phyloP scores from a whole-genome alignment of 2,329 filamentous ascomycete genomes.

The Rutstroemia sydowiana region DNA sequence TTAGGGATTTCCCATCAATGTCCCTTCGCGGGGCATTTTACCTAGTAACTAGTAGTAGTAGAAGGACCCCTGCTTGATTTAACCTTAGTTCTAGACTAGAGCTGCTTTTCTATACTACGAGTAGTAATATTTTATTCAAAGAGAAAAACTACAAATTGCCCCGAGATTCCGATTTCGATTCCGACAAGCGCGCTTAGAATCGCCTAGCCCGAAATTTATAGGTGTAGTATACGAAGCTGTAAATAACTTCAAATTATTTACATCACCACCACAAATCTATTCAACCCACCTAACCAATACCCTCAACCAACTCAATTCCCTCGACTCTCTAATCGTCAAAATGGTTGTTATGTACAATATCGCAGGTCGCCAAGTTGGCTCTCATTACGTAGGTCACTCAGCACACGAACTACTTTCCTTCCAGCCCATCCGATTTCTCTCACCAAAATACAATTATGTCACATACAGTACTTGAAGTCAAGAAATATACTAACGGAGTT shows the following conservation, averaged over 20 bases:
- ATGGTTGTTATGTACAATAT: conserved; percentile 30
- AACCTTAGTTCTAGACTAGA: too few species aligned
- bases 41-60: neutral
- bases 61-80: neutral
- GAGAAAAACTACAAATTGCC: neutral
- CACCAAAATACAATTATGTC: conserved; percentile 11
- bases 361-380: conserved; percentile 30
- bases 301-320: neutral
- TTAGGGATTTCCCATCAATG: neutral
- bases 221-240: neutral
- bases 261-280: neutral
- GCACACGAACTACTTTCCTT: conserved; percentile 6
- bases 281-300: neutral
- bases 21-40: neutral
- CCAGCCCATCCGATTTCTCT: conserved; percentile 11
- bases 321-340: conserved; percentile 15
- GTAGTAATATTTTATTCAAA: neutral
- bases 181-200: conserved; percentile 6
- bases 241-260: neutral
- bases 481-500: conserved; percentile 15
- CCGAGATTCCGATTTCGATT: neutral
- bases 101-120: too few species aligned
- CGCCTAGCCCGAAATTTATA: conserved; percentile 9
- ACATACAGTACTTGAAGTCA: neutral
- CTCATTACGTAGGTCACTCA: conserved; percentile 27